Evolutionary conservation across 2,329 filamentous ascomycete genomes (phyloP), one percentile per base, ranked within the genome.

Genomic region (Grosmannia clavigera): DNA sequence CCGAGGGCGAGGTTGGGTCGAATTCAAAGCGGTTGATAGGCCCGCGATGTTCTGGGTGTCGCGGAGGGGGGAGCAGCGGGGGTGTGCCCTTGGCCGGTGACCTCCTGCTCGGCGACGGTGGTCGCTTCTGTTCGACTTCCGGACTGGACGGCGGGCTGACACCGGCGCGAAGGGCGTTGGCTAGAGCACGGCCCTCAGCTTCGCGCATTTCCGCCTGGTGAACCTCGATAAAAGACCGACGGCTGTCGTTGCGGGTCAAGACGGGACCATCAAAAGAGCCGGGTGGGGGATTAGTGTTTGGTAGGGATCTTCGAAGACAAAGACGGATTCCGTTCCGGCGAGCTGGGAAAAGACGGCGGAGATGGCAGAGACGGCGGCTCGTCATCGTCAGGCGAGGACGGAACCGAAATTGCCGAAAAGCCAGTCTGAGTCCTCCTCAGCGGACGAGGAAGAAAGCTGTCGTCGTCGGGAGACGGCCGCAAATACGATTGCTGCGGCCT

Each of bases 361-460:
- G 11, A 19, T 2, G 35, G 27, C 11, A 31, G 12, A 19, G 33
- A 19, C 9, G 46, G 48, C 3, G 25, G 3, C 19, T 56, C 11
- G 16, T 10, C 46, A 11, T 25, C 55, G 3, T 31, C 75, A 55
- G 87, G 72, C 6, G 79, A 61, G 1, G 19, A 31, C 1, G 48
- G 46, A 11, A 66, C 68, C 48, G 69, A 65, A 27, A 72, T 71
- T 27, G 70, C 70, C 5, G 74, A 73, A 61, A 72, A 78, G 3
- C 82, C 82, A 0, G 84, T 87, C 69, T 83, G 81, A 1, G 79
- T 79, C 50, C 83, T 76, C 61, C 76, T 75, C 58, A 87, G 71
- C 6, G 79, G 74, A 40, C 75, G 76, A 1, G 83, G 82, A 61
- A 71, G 68, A 67, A 85, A 85, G 55, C 75, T 73, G 57, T 62